Evolutionary conservation across 2,329 filamentous ascomycete species (phyloP).

Genomic region (Tolypocladium pustulatum): DNA sequence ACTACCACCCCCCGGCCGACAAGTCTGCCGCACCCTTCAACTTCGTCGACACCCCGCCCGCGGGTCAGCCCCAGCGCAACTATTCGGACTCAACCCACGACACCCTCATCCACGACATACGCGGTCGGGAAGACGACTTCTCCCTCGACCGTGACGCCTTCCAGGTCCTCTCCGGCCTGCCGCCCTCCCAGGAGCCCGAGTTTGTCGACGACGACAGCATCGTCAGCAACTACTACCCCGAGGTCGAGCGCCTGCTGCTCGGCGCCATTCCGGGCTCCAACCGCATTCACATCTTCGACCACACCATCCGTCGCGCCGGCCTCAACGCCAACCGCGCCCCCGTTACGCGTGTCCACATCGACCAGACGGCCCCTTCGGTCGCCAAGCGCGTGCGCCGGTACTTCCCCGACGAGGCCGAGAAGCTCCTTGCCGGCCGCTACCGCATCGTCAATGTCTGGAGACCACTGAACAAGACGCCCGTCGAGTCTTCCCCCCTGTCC

Average conservation of each 20-base stretch:
- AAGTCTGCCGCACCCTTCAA: conserved; percentile 47
- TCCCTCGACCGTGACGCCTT: conserved; percentile 68
- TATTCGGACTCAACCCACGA: conserved; percentile 38
- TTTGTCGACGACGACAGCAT: conserved; percentile 65
- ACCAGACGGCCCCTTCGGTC: conserved; percentile 63
- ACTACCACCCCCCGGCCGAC: conserved; percentile 52
- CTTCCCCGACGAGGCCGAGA: conserved; percentile 55
- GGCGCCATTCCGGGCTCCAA: conserved; percentile 54
- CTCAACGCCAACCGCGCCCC: conserved; percentile 53
- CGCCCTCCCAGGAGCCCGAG: conserved; percentile 35
- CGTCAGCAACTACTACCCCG: conserved; percentile 67
- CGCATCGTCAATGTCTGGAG: conserved; percentile 86
- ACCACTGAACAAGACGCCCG: conserved; percentile 45
- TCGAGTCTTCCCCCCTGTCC: conserved; percentile 57
- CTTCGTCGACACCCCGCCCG: conserved; percentile 54
- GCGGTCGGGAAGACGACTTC: conserved; percentile 57
- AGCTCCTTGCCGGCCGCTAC: conserved; percentile 60
- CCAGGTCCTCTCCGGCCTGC: conserved; percentile 47
- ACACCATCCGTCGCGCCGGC: conserved; percentile 66
- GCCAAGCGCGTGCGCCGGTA: conserved; percentile 58
- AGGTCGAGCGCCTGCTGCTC: conserved; percentile 64
- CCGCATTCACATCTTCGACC: conserved; percentile 69
- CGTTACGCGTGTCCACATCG: conserved; percentile 67
- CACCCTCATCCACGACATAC: conserved; percentile 60
- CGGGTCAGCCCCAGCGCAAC: conserved; percentile 55